phyloP scores from a whole-genome alignment of 805 yeast species.

The Teunomyces stri region DNA sequence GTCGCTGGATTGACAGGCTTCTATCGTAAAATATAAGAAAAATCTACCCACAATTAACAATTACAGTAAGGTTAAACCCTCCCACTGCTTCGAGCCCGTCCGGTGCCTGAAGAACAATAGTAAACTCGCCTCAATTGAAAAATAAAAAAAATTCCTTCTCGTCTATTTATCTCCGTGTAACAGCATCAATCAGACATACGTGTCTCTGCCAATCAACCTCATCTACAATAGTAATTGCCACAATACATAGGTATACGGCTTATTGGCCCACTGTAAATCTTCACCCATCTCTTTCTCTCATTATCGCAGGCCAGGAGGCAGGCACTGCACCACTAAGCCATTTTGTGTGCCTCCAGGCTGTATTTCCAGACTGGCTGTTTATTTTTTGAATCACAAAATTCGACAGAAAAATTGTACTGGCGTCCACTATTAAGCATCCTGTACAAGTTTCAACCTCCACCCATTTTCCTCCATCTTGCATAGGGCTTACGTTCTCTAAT shows the following conservation, averaged over 20 bases:
- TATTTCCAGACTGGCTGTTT: background rate
- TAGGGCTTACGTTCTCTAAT: background rate
- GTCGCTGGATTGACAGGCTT: conserved; percentile 45
- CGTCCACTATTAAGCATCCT: background rate
- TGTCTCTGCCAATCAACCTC: background rate
- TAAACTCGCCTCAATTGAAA: background rate
- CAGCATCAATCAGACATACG: background rate
- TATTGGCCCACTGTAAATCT: no score
- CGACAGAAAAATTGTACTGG: conserved; percentile 5
- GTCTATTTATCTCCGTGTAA: conserved; percentile 1
- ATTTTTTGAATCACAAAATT: conserved; percentile 3
- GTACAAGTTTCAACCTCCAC: background rate
- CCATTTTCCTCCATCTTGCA: conserved; percentile 1
- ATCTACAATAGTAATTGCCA: no score
- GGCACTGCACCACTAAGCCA: background rate
- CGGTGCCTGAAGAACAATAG: background rate
- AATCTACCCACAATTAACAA: background rate
- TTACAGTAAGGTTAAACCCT: background rate
- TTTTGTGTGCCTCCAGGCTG: background rate
- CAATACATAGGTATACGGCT: no score
- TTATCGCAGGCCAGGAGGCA: no score
- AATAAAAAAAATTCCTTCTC: background rate
- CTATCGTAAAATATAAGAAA: background rate
- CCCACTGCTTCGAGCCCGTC: background rate
- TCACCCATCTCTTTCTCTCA: no score